These are phyloP conservation scores for Nannochloropsis gaditana DNA, from an alignment of 108 stramenopile genomes.

Conservation along the genomic window DNA sequence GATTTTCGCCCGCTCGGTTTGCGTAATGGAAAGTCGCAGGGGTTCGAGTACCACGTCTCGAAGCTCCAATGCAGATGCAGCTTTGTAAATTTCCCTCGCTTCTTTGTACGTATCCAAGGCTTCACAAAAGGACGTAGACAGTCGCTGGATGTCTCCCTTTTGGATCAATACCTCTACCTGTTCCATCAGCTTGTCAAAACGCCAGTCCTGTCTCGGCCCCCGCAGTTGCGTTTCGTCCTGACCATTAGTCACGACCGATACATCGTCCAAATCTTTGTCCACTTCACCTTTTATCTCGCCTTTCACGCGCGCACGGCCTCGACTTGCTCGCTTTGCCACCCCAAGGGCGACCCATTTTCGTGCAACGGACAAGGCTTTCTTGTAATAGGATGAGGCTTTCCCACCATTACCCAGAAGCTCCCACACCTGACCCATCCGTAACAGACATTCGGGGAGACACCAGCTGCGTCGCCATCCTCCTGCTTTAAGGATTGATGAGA, in stretches of 20 bases:
- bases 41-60: too few species aligned
- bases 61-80: too few species aligned
- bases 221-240: too few species aligned
- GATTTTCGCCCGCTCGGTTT: too few species aligned
- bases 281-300: background rate
- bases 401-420: background rate
- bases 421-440: background rate
- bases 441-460: background rate
- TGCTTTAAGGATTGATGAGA: background rate
- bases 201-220: background rate
- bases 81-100: too few species aligned
- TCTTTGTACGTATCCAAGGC: too few species aligned
- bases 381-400: conserved; percentile 6
- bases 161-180: background rate
- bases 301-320: background rate
- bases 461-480: background rate
- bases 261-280: background rate
- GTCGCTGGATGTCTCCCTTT: background rate
- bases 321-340: background rate
- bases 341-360: background rate
- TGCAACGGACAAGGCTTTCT: background rate
- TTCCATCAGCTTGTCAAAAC: background rate
- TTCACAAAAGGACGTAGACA: too few species aligned
- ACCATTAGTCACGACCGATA: too few species aligned
- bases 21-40: too few species aligned